Evolutionary conservation across 1,284 basidiomycete genomes (phyloP).

Genomic region (Schizophyllum amplum): DNA sequence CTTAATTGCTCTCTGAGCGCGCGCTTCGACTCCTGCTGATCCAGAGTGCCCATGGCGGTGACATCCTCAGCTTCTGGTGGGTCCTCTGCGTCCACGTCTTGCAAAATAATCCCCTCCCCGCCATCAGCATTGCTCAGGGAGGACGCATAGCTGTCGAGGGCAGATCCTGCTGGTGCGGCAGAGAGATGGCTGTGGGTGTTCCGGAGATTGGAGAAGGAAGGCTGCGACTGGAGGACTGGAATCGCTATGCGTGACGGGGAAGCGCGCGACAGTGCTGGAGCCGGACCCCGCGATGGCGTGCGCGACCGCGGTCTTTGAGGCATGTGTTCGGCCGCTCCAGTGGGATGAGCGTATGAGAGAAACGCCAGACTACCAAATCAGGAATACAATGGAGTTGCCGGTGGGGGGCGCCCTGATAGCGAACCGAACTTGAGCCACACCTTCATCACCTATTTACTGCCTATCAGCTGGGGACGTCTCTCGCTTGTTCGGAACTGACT

Average conservation of each 20-base stretch:
- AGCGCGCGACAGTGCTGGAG: constrained; percentile 21
- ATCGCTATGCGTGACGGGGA: constrained; percentile 36
- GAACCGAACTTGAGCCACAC: too few relatives aligned
- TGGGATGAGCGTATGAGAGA: too few relatives aligned
- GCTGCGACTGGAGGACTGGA: constrained; percentile 4
- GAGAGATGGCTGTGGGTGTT: constrained; percentile 19
- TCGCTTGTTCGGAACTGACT: too few relatives aligned
- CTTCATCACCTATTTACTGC: too few relatives aligned
- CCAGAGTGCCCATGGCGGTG: constrained; percentile 33
- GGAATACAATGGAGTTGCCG: too few relatives aligned
- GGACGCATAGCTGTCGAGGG: constrained; percentile 55
- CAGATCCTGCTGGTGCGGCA: constrained; percentile 20
- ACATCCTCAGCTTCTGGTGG: constrained; percentile 41
- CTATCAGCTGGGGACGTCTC: too few relatives aligned
- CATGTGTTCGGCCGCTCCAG: too few relatives aligned
- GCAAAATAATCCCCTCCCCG: constrained; percentile 56
- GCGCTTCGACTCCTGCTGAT: constrained; percentile 48
- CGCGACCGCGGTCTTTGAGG: constrained; percentile 20
- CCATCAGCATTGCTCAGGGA: constrained; percentile 57
- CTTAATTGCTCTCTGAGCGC: constrained; percentile 61
- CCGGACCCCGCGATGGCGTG: constrained; percentile 27
- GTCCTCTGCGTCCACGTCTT: constrained; percentile 56
- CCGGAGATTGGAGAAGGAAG: constrained; percentile 11
- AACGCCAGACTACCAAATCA: too few relatives aligned
- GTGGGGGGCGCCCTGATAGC: too few relatives aligned